A percentile compares a stretch with the other conserved stretches of the same genome.
Evolutionary conservation across 2,329 filamentous ascomycete species (phyloP).

Genomic region (Sporothrix brunneoviolacea): DNA sequence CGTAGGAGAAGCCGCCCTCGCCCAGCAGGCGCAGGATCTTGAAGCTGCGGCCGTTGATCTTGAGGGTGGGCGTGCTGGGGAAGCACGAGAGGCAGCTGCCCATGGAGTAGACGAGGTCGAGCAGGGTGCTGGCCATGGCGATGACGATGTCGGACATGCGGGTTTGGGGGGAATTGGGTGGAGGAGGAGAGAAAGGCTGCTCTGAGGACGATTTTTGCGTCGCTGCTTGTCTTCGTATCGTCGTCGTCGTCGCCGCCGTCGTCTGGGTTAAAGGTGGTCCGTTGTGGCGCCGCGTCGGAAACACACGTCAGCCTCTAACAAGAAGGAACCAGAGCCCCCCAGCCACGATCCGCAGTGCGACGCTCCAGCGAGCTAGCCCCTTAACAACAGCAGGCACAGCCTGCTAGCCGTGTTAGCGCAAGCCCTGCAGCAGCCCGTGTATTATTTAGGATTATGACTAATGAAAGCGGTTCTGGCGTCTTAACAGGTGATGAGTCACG

Average conservation of each 20-base stretch:
- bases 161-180: background rate
- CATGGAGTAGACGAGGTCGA: conserved; percentile 85
- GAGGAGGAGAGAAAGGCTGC: too few species aligned
- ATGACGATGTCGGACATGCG: conserved; percentile 13
- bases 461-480: too few species aligned
- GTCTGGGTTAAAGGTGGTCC: too few species aligned
- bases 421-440: background rate
- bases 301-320: conserved; percentile 8
- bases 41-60: conserved; percentile 91
- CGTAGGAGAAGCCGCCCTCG: conserved; percentile 98
- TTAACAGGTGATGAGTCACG: conserved; percentile 1
- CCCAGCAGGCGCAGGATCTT: conserved; percentile 91
- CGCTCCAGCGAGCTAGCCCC: background rate
- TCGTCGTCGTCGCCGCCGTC: too few species aligned
- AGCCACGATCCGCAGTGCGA: conserved; percentile 6
- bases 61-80: conserved; percentile 84
- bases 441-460: background rate
- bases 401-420: background rate
- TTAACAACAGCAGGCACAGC: too few species aligned
- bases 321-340: too few species aligned
- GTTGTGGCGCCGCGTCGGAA: background rate
- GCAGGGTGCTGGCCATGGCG: conserved; percentile 72
- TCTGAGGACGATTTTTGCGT: too few species aligned
- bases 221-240: too few species aligned
- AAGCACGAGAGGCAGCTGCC: conserved; percentile 97